These are phyloP conservation scores for Neopestalotiopsis rosae DNA, from an alignment of 2,329 filamentous ascomycete species.

Conservation along the genomic window DNA sequence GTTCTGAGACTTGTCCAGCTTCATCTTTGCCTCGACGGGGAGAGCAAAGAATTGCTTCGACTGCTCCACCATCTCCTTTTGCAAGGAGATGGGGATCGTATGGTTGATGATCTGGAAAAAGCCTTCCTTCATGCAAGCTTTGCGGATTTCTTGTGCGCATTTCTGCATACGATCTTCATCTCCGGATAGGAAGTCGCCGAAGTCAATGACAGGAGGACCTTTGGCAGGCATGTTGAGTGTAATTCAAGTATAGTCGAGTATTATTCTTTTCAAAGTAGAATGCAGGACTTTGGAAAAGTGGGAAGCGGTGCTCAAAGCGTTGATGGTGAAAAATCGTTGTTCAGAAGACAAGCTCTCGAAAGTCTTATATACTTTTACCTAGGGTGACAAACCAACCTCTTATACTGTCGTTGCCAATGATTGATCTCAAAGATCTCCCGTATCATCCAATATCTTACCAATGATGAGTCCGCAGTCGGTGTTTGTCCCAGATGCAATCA, in stretches of 20 bases:
- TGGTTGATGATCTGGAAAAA: conserved; percentile 17
- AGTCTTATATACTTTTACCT: no score
- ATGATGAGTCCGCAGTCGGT: no score
- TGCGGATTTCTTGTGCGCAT: not conserved
- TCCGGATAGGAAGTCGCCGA: not conserved
- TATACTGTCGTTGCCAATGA: no score
- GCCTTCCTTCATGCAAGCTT: conserved; percentile 11
- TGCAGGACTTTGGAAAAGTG: no score
- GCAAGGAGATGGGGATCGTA: not conserved
- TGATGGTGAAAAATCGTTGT: no score
- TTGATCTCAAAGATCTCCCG: no score
- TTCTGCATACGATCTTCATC: not conserved
- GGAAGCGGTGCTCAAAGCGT: no score
- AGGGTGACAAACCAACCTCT: no score
- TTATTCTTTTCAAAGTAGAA: no score
- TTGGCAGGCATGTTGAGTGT: not conserved
- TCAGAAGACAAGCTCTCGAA: no score
- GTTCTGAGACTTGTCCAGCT: conserved; percentile 8
- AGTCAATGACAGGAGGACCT: not conserved
- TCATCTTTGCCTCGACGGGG: conserved; percentile 9
- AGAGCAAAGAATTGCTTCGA: conserved; percentile 4
- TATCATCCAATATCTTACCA: no score
- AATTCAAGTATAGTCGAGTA: not conserved
- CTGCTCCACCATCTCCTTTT: conserved; percentile 4
- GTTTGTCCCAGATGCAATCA: no score